phyloP scores from a whole-genome alignment of 1,284 basidiomycete species.

The Marasmius sp. region DNA sequence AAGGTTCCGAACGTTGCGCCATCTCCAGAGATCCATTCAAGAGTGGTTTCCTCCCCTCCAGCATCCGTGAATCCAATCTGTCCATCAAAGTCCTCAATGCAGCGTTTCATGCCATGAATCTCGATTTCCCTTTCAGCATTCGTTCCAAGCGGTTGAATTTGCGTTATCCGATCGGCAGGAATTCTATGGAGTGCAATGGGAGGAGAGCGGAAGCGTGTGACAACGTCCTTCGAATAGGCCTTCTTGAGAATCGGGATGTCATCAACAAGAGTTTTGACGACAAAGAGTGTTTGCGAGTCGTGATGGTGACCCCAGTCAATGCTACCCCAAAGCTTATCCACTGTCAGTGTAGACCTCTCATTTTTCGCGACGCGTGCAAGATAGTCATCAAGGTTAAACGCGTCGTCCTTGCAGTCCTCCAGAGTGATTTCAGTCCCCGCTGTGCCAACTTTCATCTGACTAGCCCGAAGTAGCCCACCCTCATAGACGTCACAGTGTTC shows the following conservation, averaged over 20 bases:
- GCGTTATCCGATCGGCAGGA: neutral
- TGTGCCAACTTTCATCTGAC: neutral
- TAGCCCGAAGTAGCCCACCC: neutral
- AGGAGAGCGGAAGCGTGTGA: neutral
- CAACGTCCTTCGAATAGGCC: no score
- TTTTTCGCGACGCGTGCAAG: neutral
- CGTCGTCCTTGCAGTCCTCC: neutral
- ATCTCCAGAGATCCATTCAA: constrained; percentile 7
- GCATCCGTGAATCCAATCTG: neutral
- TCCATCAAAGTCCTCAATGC: neutral
- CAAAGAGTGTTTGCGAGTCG: no score
- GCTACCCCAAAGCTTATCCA: no score
- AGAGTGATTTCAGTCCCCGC: no score
- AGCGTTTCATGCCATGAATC: neutral
- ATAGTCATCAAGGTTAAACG: neutral
- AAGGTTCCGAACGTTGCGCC: constrained; percentile 4
- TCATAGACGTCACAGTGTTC: neutral
- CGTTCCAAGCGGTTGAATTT: neutral
- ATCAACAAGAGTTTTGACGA: no score
- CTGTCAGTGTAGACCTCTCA: no score
- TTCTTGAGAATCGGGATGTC: no score
- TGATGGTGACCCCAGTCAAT: no score
- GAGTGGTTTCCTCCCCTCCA: neutral
- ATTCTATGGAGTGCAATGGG: neutral
- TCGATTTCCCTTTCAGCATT: neutral